These are phyloP conservation scores for Acer saccharum DNA, from an alignment of 345 rosid genomes.

Conservation along the genomic window DNA sequence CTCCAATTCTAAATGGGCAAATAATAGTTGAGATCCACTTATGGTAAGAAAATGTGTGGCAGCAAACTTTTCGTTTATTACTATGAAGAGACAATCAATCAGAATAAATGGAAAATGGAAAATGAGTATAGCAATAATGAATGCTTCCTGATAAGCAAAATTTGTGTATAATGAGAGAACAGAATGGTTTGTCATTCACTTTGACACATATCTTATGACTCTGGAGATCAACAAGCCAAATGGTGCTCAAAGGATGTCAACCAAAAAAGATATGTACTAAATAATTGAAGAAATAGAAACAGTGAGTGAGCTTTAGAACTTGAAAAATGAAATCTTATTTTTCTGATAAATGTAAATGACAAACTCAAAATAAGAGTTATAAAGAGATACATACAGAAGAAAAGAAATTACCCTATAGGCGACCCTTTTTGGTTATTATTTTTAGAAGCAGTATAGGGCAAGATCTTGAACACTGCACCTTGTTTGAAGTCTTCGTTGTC, in stretches of 20 bases:
- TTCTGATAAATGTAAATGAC: not conserved
- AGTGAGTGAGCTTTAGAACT: not conserved
- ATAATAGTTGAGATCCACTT: not conserved
- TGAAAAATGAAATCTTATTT: not conserved
- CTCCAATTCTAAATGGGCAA: not conserved
- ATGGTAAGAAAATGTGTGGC: too few relatives aligned
- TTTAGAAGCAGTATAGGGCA: constrained; percentile 74
- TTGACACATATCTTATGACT: not conserved
- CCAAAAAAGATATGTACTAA: not conserved
- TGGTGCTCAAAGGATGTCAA: not conserved
- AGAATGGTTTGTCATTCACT: not conserved
- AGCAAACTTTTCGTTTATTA: not conserved
- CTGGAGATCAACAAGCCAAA: not conserved
- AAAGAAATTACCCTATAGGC: constrained; percentile 52
- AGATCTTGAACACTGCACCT: constrained; percentile 53
- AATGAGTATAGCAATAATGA: not conserved
- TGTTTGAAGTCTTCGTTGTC: constrained; percentile 29
- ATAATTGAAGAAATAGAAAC: not conserved
- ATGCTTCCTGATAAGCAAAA: not conserved
- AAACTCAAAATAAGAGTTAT: not conserved
- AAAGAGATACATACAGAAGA: constrained; percentile 14
- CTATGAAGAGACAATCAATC: not conserved
- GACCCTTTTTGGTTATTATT: constrained; percentile 40
- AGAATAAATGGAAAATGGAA: not conserved
- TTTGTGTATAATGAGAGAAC: not conserved